These are phyloP conservation scores for Ogataea salicorniae DNA, from an alignment of 805 yeast genomes.

Conservation along the genomic window DNA sequence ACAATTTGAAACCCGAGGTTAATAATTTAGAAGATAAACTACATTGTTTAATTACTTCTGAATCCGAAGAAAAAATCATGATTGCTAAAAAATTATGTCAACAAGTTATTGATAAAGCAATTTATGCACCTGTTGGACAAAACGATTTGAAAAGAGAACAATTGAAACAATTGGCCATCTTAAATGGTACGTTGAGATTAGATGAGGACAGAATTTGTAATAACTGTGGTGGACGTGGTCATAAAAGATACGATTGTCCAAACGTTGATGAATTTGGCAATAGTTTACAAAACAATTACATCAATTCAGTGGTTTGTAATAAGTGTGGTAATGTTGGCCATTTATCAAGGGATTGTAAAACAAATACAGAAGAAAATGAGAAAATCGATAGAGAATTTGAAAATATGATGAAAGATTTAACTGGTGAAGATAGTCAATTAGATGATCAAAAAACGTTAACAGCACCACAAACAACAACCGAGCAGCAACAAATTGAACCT, in stretches of 20 bases:
- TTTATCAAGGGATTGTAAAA: constrained; percentile 79
- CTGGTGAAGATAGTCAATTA: constrained; percentile 23
- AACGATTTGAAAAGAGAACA: constrained; percentile 89
- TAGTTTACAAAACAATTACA: constrained; percentile 30
- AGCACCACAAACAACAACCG: not conserved
- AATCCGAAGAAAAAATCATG: constrained; percentile 67
- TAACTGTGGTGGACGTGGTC: constrained; percentile 63
- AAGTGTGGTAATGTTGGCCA: constrained; percentile 84
- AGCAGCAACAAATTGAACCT: not conserved
- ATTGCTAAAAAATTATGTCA: constrained; percentile 72
- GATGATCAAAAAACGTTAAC: not conserved
- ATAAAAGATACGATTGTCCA: constrained; percentile 62
- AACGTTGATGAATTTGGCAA: constrained; percentile 28
- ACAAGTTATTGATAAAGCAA: constrained; percentile 74
- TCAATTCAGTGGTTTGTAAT: constrained; percentile 59
- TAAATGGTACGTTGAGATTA: constrained; percentile 86
- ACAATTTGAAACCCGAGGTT: constrained; percentile 42
- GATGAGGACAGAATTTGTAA: constrained; percentile 62
- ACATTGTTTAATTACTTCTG: constrained; percentile 85
- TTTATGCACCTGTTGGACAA: constrained; percentile 86
- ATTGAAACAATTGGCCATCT: constrained; percentile 82
- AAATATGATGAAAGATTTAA: constrained; percentile 45
- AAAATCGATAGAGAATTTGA: constrained; percentile 45
- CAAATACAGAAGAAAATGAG: constrained; percentile 21
- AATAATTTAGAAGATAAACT: constrained; percentile 71